Evolutionary conservation across 2,329 filamentous ascomycete genomes (phyloP), one percentile per base, ranked within the genome.

Genomic region (Neophaeococcomyces mojaviensis): DNA sequence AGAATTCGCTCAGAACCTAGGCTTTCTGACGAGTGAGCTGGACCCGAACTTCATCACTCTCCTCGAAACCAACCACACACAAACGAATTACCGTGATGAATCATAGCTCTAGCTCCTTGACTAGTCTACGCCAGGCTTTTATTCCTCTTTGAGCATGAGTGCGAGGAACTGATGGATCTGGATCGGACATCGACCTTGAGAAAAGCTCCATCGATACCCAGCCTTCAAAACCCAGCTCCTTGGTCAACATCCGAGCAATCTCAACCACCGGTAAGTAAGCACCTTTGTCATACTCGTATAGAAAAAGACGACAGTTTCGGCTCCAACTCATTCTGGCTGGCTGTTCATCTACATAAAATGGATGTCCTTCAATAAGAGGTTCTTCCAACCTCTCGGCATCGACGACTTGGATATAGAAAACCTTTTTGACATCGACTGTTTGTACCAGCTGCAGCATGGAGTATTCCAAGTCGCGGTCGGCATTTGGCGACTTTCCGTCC

Each of bases 361-460:
- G 60, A 59, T 85, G 81, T 1, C 69, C 72, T 20, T 70, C 59
- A 2, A 72, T 56, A 9, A 89, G 63, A 0, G 84, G 83, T n/a
- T 67, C 56, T 0, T 61, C 55, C 3, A 88, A 68, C 2, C 74
- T 70, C 60, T 86, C 82, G 0, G 79, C 86, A 58, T 89, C 85
- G 2, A 85, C 84, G 7, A 88, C 72, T 59, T 90, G 86, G 1
- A 90, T 70, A 56, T 85, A 86, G 56, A 88, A 86, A 0, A 90
- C 71, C 61, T 84, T 86, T 34, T 66, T 61, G 2, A 77, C 68
- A 49, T 86, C 77, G 5, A 88, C 66, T 0, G 66, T 67, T 1
- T 66, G 53, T 0, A 79, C 61, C 8, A 87, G 64, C 2, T 72
- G 65, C 22, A 67, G 61, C 37, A 86, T 61, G 0, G 80, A 82